phyloP scores from a whole-genome alignment of 164 flowering plant genomes.

The Sedum album region DNA sequence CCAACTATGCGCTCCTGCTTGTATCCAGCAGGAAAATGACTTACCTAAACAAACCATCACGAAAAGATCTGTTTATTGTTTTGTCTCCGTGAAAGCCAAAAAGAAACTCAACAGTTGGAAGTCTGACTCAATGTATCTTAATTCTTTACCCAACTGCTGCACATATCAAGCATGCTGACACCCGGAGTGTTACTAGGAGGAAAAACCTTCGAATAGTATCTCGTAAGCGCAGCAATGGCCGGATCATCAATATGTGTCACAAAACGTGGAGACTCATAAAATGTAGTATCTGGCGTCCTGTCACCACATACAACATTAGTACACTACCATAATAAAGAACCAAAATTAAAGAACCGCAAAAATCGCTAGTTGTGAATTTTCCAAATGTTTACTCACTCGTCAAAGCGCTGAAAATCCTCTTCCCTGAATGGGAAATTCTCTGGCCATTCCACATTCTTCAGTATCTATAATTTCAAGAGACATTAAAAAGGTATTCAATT shows the following conservation, averaged over 20 bases:
- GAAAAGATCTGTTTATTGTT: not conserved
- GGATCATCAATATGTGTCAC: conserved; percentile 96
- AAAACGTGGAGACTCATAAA: conserved; percentile 81
- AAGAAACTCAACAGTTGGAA: not conserved
- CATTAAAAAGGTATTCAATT: not conserved
- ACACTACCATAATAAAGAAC: conserved; percentile 18
- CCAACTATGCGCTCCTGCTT: conserved; percentile 82
- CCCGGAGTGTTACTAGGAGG: conserved; percentile 85
- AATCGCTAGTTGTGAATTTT: not conserved
- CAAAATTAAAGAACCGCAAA: not conserved
- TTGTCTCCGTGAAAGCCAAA: no score
- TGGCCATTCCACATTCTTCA: conserved; percentile 87
- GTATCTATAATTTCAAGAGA: conserved; percentile 24
- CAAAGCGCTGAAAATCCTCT: conserved; percentile 85
- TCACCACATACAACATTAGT: not conserved
- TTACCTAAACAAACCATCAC: conserved; percentile 42
- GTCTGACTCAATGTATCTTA: not conserved
- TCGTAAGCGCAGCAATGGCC: conserved; percentile 83
- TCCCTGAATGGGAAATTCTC: conserved; percentile 77
- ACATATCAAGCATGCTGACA: conserved; percentile 72
- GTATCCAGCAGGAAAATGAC: conserved; percentile 86
- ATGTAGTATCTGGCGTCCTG: conserved; percentile 64
- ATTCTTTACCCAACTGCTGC: conserved; percentile 92
- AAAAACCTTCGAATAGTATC: conserved; percentile 65
- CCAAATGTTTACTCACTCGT: conserved; percentile 48